These are phyloP conservation scores for Akanthomyces uredinophilus DNA, from an alignment of 2,329 filamentous ascomycete genomes.

Conservation along the genomic window DNA sequence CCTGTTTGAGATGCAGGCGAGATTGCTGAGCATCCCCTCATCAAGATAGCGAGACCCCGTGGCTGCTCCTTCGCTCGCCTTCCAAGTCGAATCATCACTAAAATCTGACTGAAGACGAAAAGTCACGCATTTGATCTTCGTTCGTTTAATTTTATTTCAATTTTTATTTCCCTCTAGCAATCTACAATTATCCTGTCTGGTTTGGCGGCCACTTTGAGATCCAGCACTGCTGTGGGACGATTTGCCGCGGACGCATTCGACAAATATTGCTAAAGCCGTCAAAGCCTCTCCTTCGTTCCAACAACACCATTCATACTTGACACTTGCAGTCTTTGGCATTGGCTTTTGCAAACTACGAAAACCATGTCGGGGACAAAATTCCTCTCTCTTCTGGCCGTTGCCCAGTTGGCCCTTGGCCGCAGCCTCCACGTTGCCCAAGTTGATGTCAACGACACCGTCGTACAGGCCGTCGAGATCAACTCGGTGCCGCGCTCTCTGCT, in stretches of 20 bases:
- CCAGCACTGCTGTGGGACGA: not conserved
- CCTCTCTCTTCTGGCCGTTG: not conserved
- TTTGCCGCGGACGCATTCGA: not conserved
- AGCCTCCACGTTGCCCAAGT: not conserved
- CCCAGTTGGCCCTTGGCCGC: not conserved
- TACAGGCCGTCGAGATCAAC: not conserved
- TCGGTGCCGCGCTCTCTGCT: not conserved
- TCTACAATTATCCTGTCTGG: not conserved
- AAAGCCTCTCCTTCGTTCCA: not conserved
- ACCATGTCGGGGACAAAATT: not conserved
- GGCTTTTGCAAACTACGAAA: not conserved
- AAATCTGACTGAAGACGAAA: not conserved
- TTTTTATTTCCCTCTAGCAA: not conserved
- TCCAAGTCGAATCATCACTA: not conserved
- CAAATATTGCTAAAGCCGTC: not conserved
- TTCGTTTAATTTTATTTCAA: not conserved
- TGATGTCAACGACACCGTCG: not conserved
- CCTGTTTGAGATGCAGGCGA: not conserved
- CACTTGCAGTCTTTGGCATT: not conserved
- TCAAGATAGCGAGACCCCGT: not conserved
- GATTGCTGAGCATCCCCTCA: not conserved
- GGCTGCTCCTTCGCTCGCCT: not conserved
- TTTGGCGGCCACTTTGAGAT: not conserved
- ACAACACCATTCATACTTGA: not conserved
- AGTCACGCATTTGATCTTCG: not conserved